Evolutionary conservation across 805 yeast species (phyloP).

Genomic region (Candida fluviatilis): DNA sequence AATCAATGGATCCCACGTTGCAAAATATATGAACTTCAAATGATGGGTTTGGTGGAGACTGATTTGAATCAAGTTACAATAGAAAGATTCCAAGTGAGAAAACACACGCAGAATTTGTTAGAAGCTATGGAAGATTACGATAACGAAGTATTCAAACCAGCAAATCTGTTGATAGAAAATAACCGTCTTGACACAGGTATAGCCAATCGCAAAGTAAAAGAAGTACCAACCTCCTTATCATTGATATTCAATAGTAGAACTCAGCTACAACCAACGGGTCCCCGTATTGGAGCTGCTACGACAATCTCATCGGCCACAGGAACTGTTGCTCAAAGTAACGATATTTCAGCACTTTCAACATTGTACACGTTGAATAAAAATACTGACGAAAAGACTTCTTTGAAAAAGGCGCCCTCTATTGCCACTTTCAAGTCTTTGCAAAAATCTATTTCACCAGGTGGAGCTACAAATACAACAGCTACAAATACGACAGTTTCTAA

Average conservation of each 20-base stretch:
- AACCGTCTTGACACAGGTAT: background rate
- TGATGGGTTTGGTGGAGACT: conserved; percentile 97
- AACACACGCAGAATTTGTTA: conserved; percentile 36
- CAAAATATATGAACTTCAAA: conserved; percentile 89
- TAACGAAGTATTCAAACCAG: conserved; percentile 43
- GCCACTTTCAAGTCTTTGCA: background rate
- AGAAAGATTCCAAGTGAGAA: conserved; percentile 46
- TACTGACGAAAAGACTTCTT: conserved; percentile 14
- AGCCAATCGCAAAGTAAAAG: background rate
- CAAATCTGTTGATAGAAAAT: background rate
- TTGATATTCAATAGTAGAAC: conserved; percentile 20
- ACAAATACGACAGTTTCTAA: background rate
- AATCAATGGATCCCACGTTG: conserved; percentile 90
- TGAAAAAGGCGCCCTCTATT: conserved; percentile 2
- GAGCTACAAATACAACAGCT: background rate
- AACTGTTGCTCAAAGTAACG: conserved; percentile 28
- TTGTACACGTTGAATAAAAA: conserved; percentile 33
- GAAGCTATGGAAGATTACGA: conserved; percentile 73
- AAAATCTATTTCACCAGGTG: background rate
- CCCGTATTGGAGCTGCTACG: conserved; percentile 24
- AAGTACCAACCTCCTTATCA: conserved; percentile 15
- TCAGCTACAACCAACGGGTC: conserved; percentile 12
- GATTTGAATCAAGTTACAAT: conserved; percentile 70
- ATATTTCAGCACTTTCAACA: conserved; percentile 34
- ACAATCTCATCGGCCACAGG: conserved; percentile 34